phyloP scores from a whole-genome alignment of 139 green algal genomes.

The Chlorella sp. region DNA sequence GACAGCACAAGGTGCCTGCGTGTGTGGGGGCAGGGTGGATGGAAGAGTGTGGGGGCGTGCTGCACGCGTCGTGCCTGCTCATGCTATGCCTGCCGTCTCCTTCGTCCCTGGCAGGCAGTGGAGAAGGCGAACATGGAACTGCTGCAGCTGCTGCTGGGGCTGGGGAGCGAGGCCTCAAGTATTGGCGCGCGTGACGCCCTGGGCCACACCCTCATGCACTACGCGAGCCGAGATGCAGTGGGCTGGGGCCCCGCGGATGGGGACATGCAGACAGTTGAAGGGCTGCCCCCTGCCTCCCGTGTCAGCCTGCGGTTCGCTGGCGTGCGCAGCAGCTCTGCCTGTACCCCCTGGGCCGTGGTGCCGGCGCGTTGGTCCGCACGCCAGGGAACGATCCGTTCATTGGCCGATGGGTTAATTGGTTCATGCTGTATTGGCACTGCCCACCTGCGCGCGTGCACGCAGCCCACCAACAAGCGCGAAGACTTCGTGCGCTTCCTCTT shows the following conservation, averaged over 20 bases:
- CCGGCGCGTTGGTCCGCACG: no score
- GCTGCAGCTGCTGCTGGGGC: slow-evolving; percentile 18
- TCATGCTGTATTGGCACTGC: background rate
- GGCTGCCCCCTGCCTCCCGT: background rate
- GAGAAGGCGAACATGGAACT: background rate
- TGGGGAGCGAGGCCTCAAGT: background rate
- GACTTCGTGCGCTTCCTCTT: slow-evolving; percentile 4
- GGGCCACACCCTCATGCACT: slow-evolving; percentile 30
- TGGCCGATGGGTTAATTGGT: no score
- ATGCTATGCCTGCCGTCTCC: background rate
- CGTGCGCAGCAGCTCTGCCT: no score
- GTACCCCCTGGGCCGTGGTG: no score
- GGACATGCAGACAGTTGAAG: background rate
- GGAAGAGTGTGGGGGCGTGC: background rate
- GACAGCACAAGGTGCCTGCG: background rate
- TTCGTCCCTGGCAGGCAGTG: slow-evolving; percentile 7
- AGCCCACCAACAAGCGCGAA: slow-evolving; percentile 17
- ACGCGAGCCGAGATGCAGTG: background rate
- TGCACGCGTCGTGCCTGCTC: background rate
- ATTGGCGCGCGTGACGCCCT: background rate
- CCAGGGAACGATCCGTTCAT: no score
- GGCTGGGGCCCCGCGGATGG: background rate
- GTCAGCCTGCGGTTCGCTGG: no score
- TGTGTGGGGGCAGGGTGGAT: no score
- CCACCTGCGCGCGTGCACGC: background rate